Percentiles rank a stretch among this genome's conserved stretches.
Conservation (phyloP, 2,329 filamentous ascomycete genomes). For the Aureobasidium sp. region DNA sequence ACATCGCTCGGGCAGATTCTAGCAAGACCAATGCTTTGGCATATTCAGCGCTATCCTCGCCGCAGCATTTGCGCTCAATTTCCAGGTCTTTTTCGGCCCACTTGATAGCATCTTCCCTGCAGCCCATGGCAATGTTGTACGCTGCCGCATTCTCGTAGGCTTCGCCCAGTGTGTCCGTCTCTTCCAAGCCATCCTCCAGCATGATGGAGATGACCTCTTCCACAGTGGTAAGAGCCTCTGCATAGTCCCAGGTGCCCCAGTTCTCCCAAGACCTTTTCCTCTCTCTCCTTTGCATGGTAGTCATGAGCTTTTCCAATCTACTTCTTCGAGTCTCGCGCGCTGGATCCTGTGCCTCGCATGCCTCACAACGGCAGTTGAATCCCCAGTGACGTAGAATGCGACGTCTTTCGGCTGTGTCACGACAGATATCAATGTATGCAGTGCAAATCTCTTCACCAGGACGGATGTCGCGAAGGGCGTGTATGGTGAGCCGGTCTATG, state of each 20-base stretch:
- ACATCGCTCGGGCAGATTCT: neutral
- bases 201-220: slow-evolving; percentile 16
- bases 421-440: slow-evolving; percentile 17
- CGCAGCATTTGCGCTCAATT: slow-evolving; percentile 21
- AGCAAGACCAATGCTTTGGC: neutral
- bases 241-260: slow-evolving; percentile 11
- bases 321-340: slow-evolving; percentile 7
- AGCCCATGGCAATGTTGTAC: slow-evolving; percentile 14
- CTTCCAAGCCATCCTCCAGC: slow-evolving; percentile 17
- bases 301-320: slow-evolving; percentile 10
- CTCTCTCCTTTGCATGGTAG: slow-evolving; percentile 7
- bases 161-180: slow-evolving; percentile 17
- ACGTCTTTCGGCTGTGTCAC: slow-evolving; percentile 11
- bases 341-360: slow-evolving; percentile 18
- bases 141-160: slow-evolving; percentile 16
- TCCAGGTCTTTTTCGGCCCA: slow-evolving; percentile 19
- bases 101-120: slow-evolving; percentile 15
- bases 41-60: slow-evolving; percentile 8
- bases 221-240: slow-evolving; percentile 6
- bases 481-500: slow-evolving; percentile 16
- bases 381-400: slow-evolving; percentile 19
- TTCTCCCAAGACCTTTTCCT: slow-evolving; percentile 3
- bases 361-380: slow-evolving; percentile 22
- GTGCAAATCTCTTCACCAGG: slow-evolving; percentile 22
- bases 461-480: slow-evolving; percentile 22